Percentiles rank a stretch among this genome's conserved stretches.
Evolutionary conservation across 2,329 filamentous ascomycete genomes (phyloP).

Genomic region (Phaeosphaeriaceae sp.): DNA sequence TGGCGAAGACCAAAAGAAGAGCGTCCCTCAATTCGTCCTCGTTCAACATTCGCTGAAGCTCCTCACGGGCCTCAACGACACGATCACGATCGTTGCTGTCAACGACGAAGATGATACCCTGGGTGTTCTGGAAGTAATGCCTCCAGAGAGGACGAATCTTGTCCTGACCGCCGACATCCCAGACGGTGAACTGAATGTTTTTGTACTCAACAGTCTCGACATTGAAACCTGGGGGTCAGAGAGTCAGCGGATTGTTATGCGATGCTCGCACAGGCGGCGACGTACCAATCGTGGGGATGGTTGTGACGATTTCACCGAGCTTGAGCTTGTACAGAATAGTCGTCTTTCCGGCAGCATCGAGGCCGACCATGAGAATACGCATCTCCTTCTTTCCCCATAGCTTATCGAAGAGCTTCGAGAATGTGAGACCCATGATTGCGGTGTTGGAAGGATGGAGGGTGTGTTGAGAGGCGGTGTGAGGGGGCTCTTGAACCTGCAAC

Average conservation of each 20-base stretch:
- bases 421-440: slow-evolving; percentile 86
- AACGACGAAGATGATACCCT: slow-evolving; percentile 98
- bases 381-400: slow-evolving; percentile 99
- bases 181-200: slow-evolving; percentile 99
- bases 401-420: slow-evolving; percentile 97
- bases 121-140: slow-evolving; percentile 95
- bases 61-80: slow-evolving; percentile 90
- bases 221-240: slow-evolving; percentile 73
- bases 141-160: slow-evolving; percentile 98
- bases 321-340: slow-evolving; percentile 98
- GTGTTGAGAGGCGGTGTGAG: slow-evolving; percentile 36
- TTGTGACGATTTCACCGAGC: slow-evolving; percentile 96
- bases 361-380: slow-evolving; percentile 96
- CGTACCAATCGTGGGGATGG: slow-evolving; percentile 88
- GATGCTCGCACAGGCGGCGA: slow-evolving; percentile 16
- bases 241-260: slow-evolving; percentile 31
- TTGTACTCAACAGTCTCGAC: slow-evolving; percentile 99
- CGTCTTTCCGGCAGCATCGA: slow-evolving; percentile 98
- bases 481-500: slow-evolving; percentile 46
- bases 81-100: slow-evolving; percentile 91
- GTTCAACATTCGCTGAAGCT: slow-evolving; percentile 96
- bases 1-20: slow-evolving; percentile 92
- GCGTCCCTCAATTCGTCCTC: slow-evolving; percentile 98
- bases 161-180: slow-evolving; percentile 98
- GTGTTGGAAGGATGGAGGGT: slow-evolving; percentile 36